These are phyloP conservation scores for Nakaseomyces glabratus DNA, from an alignment of 1,139 yeast genomes.

Conservation along the genomic window DNA sequence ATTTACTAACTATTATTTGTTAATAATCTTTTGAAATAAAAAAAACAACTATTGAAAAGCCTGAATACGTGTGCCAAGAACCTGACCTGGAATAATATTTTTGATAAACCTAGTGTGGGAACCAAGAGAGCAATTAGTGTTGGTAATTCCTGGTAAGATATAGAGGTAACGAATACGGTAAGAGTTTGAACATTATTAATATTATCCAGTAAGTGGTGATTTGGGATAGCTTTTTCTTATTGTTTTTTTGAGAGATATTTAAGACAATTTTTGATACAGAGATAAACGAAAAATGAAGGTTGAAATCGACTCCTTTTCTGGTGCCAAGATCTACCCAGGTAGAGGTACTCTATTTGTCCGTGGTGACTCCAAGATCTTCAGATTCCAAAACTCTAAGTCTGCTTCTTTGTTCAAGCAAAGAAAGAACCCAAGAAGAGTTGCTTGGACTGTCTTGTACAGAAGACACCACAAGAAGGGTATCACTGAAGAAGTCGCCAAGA, in stretches of 20 bases:
- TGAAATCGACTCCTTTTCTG: conserved; percentile 99
- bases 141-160: too few species aligned
- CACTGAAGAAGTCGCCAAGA: conserved; percentile 95
- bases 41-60: too few species aligned
- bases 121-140: too few species aligned
- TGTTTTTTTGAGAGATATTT: neutral
- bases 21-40: too few species aligned
- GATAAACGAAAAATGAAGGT: conserved; percentile 62
- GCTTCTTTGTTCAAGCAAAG: conserved; percentile 98
- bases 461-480: conserved; percentile 99
- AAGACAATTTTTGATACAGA: neutral
- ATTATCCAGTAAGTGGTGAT: too few species aligned
- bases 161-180: too few species aligned
- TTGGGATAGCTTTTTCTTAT: neutral
- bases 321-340: conserved; percentile 99
- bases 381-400: conserved; percentile 97
- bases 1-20: neutral
- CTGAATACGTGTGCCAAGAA: too few species aligned
- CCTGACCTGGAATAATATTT: too few species aligned
- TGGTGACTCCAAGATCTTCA: conserved; percentile 99
- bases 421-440: conserved; percentile 99
- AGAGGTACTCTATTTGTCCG: conserved; percentile 99
- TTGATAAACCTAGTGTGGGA: too few species aligned
- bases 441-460: conserved; percentile 99
- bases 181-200: too few species aligned